Base-by-base conservation (phyloP, 768 basidiomycete species). In the Gymnopilus junonius region DNA sequence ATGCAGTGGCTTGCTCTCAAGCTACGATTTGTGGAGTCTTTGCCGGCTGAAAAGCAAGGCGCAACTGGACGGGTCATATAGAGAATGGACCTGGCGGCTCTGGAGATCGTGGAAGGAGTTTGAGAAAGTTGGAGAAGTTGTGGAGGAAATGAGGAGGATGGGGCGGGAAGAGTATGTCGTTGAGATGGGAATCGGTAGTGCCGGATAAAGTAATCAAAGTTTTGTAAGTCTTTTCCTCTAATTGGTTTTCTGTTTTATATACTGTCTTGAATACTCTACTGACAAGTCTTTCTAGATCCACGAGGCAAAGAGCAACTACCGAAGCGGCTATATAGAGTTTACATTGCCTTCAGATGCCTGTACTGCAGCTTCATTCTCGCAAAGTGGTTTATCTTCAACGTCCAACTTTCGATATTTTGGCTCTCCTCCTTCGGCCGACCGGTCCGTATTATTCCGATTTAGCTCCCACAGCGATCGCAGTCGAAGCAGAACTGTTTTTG, bases 1-100 rank as follows among this genome's bases (percentile, higher is more conserved):
- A 91, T 92, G 90, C 89, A 92, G 68, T 93, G 91, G 92, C 77
- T 92, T 0, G 91, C 91, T 10, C 73, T 92, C 64, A 80, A 83
- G 58, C 74, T 90, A 5, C 74, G 91, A 23, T 89, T 91, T 67
- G 70, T 87, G 20, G 88, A 90, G 67, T 76, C 82, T 12, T 40
- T 83, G 4, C 65, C 61, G 27, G 40, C n/a, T 14, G 25, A 55
- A 39, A 65, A 55, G 17, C 29, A 10, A 37, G 23, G 11, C 14
- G 12, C 31, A 17, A 14, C 3, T 7, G 34, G 25, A 34, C n/a
- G n/a, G n/a, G n/a, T n/a, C n/a, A n/a, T n/a, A n/a, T n/a, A n/a
- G n/a, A n/a, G n/a, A 23, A 20, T 54, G 11, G 40, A 62, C 29
- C 34, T 54, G 8, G 48, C 58, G 62, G n/a, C n/a, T n/a, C n/a